Conservation (phyloP, 805 yeast species). For the Limtongia smithiae region DNA sequence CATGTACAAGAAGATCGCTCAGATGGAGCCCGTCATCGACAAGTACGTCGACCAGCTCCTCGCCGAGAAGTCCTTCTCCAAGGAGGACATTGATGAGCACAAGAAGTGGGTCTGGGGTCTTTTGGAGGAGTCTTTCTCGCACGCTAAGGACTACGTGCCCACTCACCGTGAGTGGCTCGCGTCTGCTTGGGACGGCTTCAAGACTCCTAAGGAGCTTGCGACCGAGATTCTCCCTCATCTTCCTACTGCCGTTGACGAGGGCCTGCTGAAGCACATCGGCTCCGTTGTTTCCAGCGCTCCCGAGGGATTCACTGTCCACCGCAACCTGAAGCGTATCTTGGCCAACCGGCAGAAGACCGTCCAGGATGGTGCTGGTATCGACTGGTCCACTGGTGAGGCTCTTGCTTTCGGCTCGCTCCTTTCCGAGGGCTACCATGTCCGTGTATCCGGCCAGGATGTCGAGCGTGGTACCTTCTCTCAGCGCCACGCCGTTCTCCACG, state of each 20-base stretch:
- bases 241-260: slow-evolving; percentile 85
- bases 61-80: slow-evolving; percentile 82
- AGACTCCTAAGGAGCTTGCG: slow-evolving; percentile 94
- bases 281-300: slow-evolving; percentile 78
- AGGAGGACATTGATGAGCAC: slow-evolving; percentile 90
- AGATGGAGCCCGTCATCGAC: slow-evolving; percentile 85
- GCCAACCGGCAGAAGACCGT: slow-evolving; percentile 80
- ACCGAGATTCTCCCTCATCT: slow-evolving; percentile 92
- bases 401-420: slow-evolving; percentile 92
- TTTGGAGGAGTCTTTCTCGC: slow-evolving; percentile 83
- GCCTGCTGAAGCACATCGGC: slow-evolving; percentile 73
- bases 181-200: slow-evolving; percentile 98
- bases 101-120: slow-evolving; percentile 96
- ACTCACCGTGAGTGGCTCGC: slow-evolving; percentile 96
- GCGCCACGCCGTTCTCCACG: slow-evolving; percentile 97
- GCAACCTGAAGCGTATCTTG: slow-evolving; percentile 92
- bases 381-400: slow-evolving; percentile 99
- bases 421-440: slow-evolving; percentile 90
- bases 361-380: slow-evolving; percentile 89
- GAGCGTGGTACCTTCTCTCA: slow-evolving; percentile 99
- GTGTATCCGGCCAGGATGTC: slow-evolving; percentile 98
- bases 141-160: slow-evolving; percentile 86
- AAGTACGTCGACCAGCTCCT: slow-evolving; percentile 76
- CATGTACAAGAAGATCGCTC: slow-evolving; percentile 88
- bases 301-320: slow-evolving; percentile 80